A percentile compares a stretch with the other conserved stretches of the same genome.
These are phyloP conservation scores for Pythium sukuiense DNA, from an alignment of 352 stramenopile species.

Conservation along the genomic window DNA sequence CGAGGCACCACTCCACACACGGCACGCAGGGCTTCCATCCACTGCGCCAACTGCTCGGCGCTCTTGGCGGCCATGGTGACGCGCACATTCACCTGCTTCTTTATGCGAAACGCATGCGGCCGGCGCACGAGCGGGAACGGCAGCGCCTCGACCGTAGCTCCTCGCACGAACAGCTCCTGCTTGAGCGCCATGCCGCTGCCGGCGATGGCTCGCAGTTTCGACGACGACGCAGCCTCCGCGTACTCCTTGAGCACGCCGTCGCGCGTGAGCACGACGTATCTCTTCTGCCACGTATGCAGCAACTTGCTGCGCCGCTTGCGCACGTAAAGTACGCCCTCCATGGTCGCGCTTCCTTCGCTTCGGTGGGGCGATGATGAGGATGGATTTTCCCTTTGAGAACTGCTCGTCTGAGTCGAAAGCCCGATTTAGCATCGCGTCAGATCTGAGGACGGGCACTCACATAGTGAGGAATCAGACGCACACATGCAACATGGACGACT, in stretches of 20 bases:
- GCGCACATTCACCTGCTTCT: conserved; percentile 23
- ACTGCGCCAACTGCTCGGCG: conserved; percentile 44
- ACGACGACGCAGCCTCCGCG: conserved; percentile 26
- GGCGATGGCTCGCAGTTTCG: conserved; percentile 17
- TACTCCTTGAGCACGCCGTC: conserved; percentile 55
- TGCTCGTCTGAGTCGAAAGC: conserved; percentile 15
- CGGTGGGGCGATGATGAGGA: neutral
- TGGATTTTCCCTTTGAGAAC: neutral
- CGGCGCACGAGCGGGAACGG: conserved; percentile 49
- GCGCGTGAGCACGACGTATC: conserved; percentile 61
- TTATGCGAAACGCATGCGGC: conserved; percentile 61
- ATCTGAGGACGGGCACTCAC: conserved; percentile 14
- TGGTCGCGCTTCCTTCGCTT: conserved; percentile 14
- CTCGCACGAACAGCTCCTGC: conserved; percentile 41
- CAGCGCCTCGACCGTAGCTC: conserved; percentile 39
- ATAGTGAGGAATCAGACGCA: conserved; percentile 2
- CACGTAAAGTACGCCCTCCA: conserved; percentile 62
- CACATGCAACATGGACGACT: conserved; percentile 5
- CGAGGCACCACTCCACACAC: conserved; percentile 12
- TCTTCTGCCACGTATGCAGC: conserved; percentile 67
- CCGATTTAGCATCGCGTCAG: conserved; percentile 9
- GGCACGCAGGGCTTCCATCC: conserved; percentile 41
- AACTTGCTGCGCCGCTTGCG: conserved; percentile 53
- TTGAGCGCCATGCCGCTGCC: conserved; percentile 51
- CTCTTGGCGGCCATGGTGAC: conserved; percentile 53